Conservation (phyloP, 1,139 yeast genomes). For the Pichia sp. region DNA sequence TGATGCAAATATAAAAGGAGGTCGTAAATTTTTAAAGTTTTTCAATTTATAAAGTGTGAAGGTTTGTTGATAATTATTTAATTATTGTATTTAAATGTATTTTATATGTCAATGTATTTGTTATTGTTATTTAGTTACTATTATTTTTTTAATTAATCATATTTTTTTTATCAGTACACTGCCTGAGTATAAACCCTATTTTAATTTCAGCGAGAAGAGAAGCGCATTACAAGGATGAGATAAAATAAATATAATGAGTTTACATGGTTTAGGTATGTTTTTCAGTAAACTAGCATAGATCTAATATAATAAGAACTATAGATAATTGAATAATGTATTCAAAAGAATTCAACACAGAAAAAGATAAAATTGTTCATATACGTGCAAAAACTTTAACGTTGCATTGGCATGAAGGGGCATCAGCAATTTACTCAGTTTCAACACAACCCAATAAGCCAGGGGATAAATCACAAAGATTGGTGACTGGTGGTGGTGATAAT, state of each 20-base stretch:
- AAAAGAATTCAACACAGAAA: not conserved
- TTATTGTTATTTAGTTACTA: not conserved
- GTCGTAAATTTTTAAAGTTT: conserved; percentile 21
- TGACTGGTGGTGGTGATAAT: conserved; percentile 94
- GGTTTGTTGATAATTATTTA: not conserved
- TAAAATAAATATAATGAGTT: not conserved
- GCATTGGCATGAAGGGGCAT: conserved; percentile 77
- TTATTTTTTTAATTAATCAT: not conserved
- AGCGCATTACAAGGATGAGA: not conserved
- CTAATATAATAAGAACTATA: not conserved
- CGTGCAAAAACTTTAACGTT: conserved; percentile 51
- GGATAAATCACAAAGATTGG: conserved; percentile 41
- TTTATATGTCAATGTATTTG: not conserved
- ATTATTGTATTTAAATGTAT: not conserved
- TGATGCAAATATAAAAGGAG: conserved; percentile 9
- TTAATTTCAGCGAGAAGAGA: not conserved
- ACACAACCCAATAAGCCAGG: conserved; percentile 46
- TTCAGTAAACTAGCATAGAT: not conserved
- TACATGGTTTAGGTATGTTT: not conserved
- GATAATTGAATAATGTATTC: not conserved
- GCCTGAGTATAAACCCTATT: not conserved
- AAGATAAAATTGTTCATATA: not conserved
- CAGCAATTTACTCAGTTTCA: conserved; percentile 78
- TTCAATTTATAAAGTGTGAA: conserved; percentile 20
- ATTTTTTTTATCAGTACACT: not conserved